Evolutionary conservation across 495 filamentous ascomycete species (phyloP).

Genomic region (Podospora pseudopauciseta): DNA sequence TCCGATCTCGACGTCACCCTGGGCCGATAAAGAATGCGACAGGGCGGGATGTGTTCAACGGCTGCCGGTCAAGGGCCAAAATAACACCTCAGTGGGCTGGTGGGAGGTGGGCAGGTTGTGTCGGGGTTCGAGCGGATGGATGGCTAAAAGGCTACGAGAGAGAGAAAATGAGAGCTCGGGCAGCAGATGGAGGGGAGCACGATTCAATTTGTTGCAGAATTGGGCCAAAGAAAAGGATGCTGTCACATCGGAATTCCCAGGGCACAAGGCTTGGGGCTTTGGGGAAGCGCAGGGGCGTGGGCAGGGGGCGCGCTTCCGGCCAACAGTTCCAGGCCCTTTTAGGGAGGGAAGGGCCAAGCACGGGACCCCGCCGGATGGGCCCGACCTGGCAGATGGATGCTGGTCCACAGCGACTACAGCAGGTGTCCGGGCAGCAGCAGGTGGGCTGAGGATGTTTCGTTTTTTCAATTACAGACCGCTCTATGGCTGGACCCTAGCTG

Average conservation of each 20-base stretch:
- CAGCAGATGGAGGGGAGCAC: constrained; percentile 5
- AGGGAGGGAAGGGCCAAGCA: background rate
- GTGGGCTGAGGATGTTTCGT: constrained; percentile 5
- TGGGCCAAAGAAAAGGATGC: constrained; percentile 3
- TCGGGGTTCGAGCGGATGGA: background rate
- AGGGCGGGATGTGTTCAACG: background rate
- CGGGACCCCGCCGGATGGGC: constrained; percentile 10
- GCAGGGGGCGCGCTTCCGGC: constrained; percentile 1
- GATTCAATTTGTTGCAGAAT: constrained; percentile 1
- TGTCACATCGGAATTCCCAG: constrained; percentile 30
- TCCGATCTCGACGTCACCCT: constrained; percentile 16
- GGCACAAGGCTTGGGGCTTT: constrained; percentile 14
- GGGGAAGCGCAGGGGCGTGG: constrained; percentile 11
- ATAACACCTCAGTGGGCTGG: background rate
- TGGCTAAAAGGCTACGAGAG: background rate
- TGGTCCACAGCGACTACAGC: background rate
- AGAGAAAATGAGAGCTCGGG: background rate
- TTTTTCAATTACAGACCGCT: background rate
- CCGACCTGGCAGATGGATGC: background rate
- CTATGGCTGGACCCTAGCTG: background rate
- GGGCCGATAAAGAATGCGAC: background rate
- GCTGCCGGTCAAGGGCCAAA: background rate
- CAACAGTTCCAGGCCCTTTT: constrained; percentile 12
- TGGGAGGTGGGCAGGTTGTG: background rate
- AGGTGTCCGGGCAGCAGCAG: background rate